Percentiles rank a stretch among this genome's conserved stretches.
Evolutionary conservation across 441 rosid genomes (phyloP).

Genomic region (Cnidoscolus chayamansa): DNA sequence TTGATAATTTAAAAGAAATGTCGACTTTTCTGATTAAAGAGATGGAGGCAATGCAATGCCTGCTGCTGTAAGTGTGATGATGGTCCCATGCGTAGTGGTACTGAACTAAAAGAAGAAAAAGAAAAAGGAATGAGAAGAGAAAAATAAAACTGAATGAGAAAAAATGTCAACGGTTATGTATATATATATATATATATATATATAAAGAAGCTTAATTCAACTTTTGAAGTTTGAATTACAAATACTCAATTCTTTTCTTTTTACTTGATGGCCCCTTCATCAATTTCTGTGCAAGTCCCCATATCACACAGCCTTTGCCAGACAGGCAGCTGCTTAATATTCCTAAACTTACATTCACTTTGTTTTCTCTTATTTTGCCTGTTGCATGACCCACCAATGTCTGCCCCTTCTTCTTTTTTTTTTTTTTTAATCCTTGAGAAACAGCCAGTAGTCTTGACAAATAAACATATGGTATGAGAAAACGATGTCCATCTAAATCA

Average conservation of each 20-base stretch:
- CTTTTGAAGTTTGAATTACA: conserved; percentile 31
- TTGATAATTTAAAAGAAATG: conserved; percentile 24
- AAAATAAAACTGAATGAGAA: not conserved
- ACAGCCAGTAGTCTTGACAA: not conserved
- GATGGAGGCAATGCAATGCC: conserved; percentile 15
- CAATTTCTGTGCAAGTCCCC: conserved; percentile 44
- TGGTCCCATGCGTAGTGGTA: conserved; percentile 50
- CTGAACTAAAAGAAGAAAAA: conserved; percentile 28
- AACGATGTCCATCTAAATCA: not conserved
- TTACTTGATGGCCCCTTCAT: conserved; percentile 38
- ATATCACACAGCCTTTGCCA: conserved; percentile 15
- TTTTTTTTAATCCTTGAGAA: not conserved
- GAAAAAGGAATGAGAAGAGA: not conserved
- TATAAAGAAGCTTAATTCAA: conserved; percentile 25
- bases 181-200: not conserved
- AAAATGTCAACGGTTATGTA: conserved; percentile 54
- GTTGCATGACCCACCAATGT: conserved; percentile 27
- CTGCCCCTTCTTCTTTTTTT: not conserved
- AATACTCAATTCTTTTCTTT: conserved; percentile 16
- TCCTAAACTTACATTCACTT: conserved; percentile 15
- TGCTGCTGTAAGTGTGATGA: conserved; percentile 45
- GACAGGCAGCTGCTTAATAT: conserved; percentile 24
- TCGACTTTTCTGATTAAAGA: conserved; percentile 36
- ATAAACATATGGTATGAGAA: not conserved
- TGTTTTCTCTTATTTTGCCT: conserved; percentile 2